Base-by-base conservation (phyloP, 2,329 filamentous ascomycete species). In the Coniochaeta prunicola region DNA sequence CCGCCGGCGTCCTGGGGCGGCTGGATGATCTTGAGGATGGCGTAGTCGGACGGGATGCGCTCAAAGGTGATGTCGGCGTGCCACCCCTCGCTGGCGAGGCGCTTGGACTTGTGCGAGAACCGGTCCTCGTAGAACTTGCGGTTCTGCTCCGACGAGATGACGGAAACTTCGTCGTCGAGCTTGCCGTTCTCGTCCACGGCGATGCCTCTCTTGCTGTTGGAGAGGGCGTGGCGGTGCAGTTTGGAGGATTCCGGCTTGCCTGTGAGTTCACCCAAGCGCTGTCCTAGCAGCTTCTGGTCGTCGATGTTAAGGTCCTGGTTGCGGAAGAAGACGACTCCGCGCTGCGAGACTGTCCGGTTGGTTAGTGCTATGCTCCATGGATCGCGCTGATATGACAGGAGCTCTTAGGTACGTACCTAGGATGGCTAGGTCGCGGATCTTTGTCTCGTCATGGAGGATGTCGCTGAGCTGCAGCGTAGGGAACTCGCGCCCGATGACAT, bases 271-370 rank as follows among this genome's bases (percentile, higher is more conserved):
- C 77, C 77, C 0, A 80, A 72, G 15, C 76, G 71, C 58, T 82
- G 78, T 53, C 75, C 74, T 15, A 83, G 74, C 19, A 76, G 68
- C 68, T 84, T 84, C 62, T 83, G 80, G 15, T 79, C 70, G 4
- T 79, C 73, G 48, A 80, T 74, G 55, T 72, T 74, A 13, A 83
- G 69, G 63, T 78, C 71, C 61, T 83, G 80, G 50, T 75, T 74
- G 53, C 79, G 77, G 69, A 82, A 81, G 69, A 82, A 82, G 19
- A 81, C 76, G 0, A 83, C 79, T 1, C 80, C 79, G 7, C 79
- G 73, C 61, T 80, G 75, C 2, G 78, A 81, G 55, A 82, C 79
- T 79, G 48, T 7, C 12, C 12, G 24, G 9, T 28, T 19, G 33
- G 42, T 59, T 40, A 55, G 58, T 31, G 4, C 30, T 33, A 45